Percentiles rank a stretch among this genome's conserved stretches.
phyloP scores from a whole-genome alignment of 1,139 yeast genomes.

The Debaryomyces fabryi region DNA sequence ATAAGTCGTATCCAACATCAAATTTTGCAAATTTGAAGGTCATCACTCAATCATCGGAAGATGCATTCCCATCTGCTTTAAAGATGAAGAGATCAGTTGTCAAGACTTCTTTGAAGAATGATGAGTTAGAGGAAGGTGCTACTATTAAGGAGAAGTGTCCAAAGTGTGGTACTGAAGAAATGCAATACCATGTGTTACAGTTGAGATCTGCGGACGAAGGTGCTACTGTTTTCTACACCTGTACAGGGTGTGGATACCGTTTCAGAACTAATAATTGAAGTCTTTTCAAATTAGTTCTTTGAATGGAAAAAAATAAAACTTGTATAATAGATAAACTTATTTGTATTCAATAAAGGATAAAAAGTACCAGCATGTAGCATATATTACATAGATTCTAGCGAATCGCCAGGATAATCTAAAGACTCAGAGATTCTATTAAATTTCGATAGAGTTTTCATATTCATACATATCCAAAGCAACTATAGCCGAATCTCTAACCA shows the following conservation, averaged over 20 bases:
- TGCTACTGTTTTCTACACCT: conserved; percentile 92
- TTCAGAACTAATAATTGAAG: conserved; percentile 84
- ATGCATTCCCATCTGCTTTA: conserved; percentile 89
- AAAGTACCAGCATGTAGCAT: conserved; percentile 5
- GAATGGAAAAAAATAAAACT: conserved; percentile 1
- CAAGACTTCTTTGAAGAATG: conserved; percentile 74
- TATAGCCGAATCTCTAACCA: conserved; percentile 93
- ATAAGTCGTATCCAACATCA: conserved; percentile 55
- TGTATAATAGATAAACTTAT: conserved; percentile 11
- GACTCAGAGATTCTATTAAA: conserved; percentile 66
- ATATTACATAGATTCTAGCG: conserved; percentile 4
- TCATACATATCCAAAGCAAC: conserved; percentile 99
- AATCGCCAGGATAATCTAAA: conserved; percentile 3
- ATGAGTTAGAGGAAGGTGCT: conserved; percentile 91
- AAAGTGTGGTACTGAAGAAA: conserved; percentile 95
- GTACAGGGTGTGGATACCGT: conserved; percentile 89
- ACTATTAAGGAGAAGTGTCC: conserved; percentile 97
- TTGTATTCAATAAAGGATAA: conserved; percentile 8
- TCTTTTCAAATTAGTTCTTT: not conserved
- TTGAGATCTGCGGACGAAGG: conserved; percentile 99
- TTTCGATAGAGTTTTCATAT: conserved; percentile 83
- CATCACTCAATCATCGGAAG: conserved; percentile 80
- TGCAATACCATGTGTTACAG: conserved; percentile 96
- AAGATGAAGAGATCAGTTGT: conserved; percentile 85
- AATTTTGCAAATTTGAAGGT: conserved; percentile 80